Evolutionary conservation across 768 basidiomycete species (phyloP).

Genomic region (Phlebiopsis gigantea): DNA sequence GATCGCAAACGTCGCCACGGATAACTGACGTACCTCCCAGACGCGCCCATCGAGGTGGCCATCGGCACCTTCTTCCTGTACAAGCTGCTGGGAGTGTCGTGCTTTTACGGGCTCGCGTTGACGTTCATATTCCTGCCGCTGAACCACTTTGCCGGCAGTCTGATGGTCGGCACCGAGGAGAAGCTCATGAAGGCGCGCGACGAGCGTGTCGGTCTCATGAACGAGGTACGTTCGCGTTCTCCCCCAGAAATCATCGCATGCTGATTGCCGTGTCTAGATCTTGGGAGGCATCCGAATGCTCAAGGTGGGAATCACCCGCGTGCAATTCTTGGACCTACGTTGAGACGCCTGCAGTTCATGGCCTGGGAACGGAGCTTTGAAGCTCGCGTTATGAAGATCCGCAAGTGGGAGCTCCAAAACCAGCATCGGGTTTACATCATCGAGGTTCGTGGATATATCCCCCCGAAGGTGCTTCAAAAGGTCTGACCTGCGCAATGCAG

Average conservation of each 20-base stretch:
- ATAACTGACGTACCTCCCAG: constrained; percentile 26
- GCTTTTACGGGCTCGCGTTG: constrained; percentile 72
- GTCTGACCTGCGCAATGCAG: constrained; percentile 16
- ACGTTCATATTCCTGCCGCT: constrained; percentile 65
- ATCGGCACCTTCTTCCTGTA: constrained; percentile 77
- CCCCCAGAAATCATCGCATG: constrained; percentile 4
- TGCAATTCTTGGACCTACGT: background rate
- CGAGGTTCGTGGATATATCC: constrained; percentile 42
- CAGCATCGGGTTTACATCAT: constrained; percentile 85
- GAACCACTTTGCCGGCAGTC: constrained; percentile 80
- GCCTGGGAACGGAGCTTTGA: constrained; percentile 93
- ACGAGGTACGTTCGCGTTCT: constrained; percentile 61
- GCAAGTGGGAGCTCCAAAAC: constrained; percentile 77
- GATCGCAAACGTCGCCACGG: too few relatives aligned
- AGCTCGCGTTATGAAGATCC: constrained; percentile 60
- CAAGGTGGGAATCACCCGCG: constrained; percentile 38
- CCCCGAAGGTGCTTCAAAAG: background rate
- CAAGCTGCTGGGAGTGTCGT: constrained; percentile 71
- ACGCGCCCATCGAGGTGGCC: constrained; percentile 72
- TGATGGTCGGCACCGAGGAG: constrained; percentile 74
- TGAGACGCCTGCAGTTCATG: constrained; percentile 65
- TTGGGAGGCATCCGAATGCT: constrained; percentile 89
- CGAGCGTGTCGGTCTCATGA: constrained; percentile 88
- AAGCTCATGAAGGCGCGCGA: constrained; percentile 90
- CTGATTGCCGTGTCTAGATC: constrained; percentile 34